Evolutionary conservation across 768 basidiomycete genomes (phyloP), one percentile per base, ranked within the genome.

Genomic region (Pleurotus djamor): DNA sequence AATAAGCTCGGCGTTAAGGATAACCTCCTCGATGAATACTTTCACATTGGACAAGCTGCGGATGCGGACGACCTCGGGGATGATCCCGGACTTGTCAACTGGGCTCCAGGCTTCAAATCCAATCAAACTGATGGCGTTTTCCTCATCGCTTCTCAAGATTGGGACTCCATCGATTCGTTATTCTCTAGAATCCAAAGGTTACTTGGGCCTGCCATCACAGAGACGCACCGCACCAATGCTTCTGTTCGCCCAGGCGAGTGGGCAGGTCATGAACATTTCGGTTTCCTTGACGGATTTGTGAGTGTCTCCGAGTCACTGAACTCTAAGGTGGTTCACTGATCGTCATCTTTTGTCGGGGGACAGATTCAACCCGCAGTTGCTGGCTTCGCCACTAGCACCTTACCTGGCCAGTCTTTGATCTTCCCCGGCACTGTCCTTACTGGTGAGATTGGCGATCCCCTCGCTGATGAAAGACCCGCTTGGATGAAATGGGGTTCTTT

Each of bases 401-500:
- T 41, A 7, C 54, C 54, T 4, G 54, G 54, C 16, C 54, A 56
- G 16, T 21, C 37, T 9, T 38, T 56, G 12, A 41, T 56, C 28
- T 44, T 56, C 17, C 54, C 54, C 4, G 54, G 54, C 28, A 56
- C 54, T 21, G 21, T 56, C 14, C 38, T 56, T 32, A 56, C 54
- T 14, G 38, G 38, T 2, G 54, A 56, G 28, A 33, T 56, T 33
- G 54, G 54, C 8, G 54, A 56, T 33, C 54, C 54, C 21, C 54
- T n/a, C 37, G 21, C 21, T n/a, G 54, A 32, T 56, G 16, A 9
- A 8, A 37, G 54, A 10, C 54, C 54, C 9, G 54, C 37, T 9
- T 56, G 54, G 54, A 56, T 28, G 41, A 56, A 56, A 28, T 56
- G 54, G 54, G 54, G 54, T 5, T 56, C 54, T 9, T 56, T 56